Base-by-base conservation (phyloP, 2,329 filamentous ascomycete genomes). In the Cyphellophora attinorum region DNA sequence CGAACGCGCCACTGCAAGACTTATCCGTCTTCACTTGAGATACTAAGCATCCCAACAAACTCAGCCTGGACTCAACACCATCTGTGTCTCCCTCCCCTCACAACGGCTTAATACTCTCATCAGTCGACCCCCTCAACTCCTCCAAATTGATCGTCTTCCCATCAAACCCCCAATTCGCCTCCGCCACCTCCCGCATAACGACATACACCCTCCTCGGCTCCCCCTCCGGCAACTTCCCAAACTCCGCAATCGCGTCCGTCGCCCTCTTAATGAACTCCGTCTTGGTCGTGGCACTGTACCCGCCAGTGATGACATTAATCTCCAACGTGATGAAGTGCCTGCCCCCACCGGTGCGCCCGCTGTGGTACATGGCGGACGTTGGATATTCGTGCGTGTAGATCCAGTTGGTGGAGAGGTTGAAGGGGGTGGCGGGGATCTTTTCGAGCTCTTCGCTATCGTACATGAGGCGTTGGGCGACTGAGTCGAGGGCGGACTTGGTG, bases 231-330 rank as follows among this genome's bases (percentile, higher is more conserved):
- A 25, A 25, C 8, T 25, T n/a, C 8, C 21, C 21, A 25, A 8
- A 25, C n/a, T 25, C n/a, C n/a, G 8, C 21, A 8, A 25, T n/a
- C 21, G 82, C 81, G 43, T 63, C 62, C 19, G 77, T 74, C 41
- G 93, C 62, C 40, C 74, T 66, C 47, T 79, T 70, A 25, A 93
- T 81, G 34, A 93, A 60, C 46, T 86, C 75, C 36, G 89, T 72
- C 58, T 93, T 93, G 2, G 78, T 85, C 5, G 69, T 65, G 8
- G 85, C 21, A n/a, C 21, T 25, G 21, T 25, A 25, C 8, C 21
- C 21, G 21, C 21, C 21, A 8, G 8, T 8, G 21, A 25, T 25
- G 21, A 25, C 21, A n/a, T 25, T 25, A n/a, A 25, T 25, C 8
- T 25, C 21, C 21, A 25, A n/a, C 21, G 21, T n/a, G 21, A 25